phyloP scores from a whole-genome alignment of 2,329 filamentous ascomycete genomes.

The Fusarium tanahbumbuense region DNA sequence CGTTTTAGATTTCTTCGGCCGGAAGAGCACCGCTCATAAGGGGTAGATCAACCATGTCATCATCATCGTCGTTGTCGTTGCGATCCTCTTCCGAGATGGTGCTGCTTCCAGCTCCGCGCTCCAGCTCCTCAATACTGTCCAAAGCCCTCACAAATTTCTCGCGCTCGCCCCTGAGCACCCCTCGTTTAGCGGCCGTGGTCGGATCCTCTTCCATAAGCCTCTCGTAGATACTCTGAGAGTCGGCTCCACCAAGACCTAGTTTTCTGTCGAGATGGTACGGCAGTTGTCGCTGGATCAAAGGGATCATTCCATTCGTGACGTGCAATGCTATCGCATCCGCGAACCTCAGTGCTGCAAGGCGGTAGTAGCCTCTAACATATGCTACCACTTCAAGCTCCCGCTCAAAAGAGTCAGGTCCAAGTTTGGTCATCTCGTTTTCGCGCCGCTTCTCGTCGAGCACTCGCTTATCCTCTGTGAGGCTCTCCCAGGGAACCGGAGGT shows the following conservation, averaged over 20 bases:
- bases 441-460: conserved; percentile 57
- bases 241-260: conserved; percentile 54
- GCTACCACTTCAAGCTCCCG: conserved; percentile 71
- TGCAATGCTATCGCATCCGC: conserved; percentile 65
- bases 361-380: conserved; percentile 76
- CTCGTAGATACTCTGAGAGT: conserved; percentile 51
- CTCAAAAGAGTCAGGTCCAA: conserved; percentile 69
- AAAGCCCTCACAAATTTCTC: conserved; percentile 62
- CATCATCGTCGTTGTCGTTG: conserved; percentile 5
- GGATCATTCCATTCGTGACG: conserved; percentile 62
- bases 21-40: conserved; percentile 42
- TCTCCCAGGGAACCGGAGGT: conserved; percentile 55
- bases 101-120: conserved; percentile 49
- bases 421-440: conserved; percentile 56
- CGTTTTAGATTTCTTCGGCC: conserved; percentile 34
- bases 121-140: conserved; percentile 58
- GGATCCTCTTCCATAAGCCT: conserved; percentile 63
- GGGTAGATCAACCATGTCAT: conserved; percentile 21
- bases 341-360: conserved; percentile 72
- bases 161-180: conserved; percentile 57
- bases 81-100: conserved; percentile 33
- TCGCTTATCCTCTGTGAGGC: conserved; percentile 62
- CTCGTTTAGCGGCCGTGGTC: conserved; percentile 55
- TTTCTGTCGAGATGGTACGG: conserved; percentile 57
- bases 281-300: conserved; percentile 55